Percentiles rank a stretch among this genome's conserved stretches.
Evolutionary conservation across 176 grass and related monocot genomes (phyloP).

Genomic region (Musa itinerans): DNA sequence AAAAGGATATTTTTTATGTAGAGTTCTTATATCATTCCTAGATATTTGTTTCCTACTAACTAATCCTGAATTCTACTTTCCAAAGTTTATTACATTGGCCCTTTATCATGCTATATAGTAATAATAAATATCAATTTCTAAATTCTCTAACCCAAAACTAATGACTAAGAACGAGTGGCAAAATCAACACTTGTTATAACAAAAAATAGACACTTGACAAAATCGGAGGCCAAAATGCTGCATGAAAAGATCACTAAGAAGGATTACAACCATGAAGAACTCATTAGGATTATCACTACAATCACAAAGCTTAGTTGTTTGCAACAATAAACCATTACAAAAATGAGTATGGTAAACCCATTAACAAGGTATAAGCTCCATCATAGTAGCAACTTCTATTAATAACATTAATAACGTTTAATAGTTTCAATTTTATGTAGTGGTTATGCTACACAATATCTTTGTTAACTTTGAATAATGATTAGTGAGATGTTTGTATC

Average conservation of each 20-base stretch:
- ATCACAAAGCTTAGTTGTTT: constrained; percentile 68
- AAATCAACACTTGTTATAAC: too few species aligned
- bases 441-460: not conserved
- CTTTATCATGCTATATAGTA: too few species aligned
- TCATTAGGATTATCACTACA: constrained; percentile 85
- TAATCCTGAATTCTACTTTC: too few species aligned
- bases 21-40: too few species aligned
- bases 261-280: constrained; percentile 70
- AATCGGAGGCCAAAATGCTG: constrained; percentile 83
- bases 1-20: too few species aligned
- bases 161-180: too few species aligned
- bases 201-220: constrained; percentile 22
- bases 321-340: constrained; percentile 84
- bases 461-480: not conserved
- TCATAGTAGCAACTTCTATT: not conserved
- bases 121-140: too few species aligned
- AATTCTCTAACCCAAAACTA: too few species aligned
- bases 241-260: constrained; percentile 67
- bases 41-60: too few species aligned
- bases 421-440: too few species aligned
- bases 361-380: constrained; percentile 53
- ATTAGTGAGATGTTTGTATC: not conserved
- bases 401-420: too few species aligned
- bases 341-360: constrained; percentile 59
- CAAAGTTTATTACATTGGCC: too few species aligned